These are phyloP conservation scores for Fusarium compactum DNA, from an alignment of 2,329 filamentous ascomycete species.

Conservation along the genomic window DNA sequence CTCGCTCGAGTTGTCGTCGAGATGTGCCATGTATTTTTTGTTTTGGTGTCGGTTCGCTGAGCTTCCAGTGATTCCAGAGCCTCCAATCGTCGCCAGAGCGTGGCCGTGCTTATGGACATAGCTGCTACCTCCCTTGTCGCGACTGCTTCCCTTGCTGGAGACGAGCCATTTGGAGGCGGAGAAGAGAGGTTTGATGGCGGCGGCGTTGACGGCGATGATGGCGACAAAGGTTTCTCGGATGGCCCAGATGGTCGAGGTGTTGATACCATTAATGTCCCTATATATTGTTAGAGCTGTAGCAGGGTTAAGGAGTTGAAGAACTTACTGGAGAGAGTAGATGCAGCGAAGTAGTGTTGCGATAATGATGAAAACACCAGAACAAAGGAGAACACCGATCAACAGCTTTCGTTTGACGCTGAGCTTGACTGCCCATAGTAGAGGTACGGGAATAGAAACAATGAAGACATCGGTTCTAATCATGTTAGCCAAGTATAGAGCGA, in stretches of 20 bases:
- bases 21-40: slow-evolving; percentile 42
- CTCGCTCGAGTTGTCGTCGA: slow-evolving; percentile 50
- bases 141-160: slow-evolving; percentile 50
- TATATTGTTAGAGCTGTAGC: not conserved
- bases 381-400: slow-evolving; percentile 55
- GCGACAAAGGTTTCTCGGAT: slow-evolving; percentile 59
- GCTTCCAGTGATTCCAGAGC: slow-evolving; percentile 28
- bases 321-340: slow-evolving; percentile 50
- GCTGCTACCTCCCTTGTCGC: slow-evolving; percentile 42
- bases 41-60: slow-evolving; percentile 28
- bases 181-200: slow-evolving; percentile 57
- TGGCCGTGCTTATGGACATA: slow-evolving; percentile 45
- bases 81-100: slow-evolving; percentile 45
- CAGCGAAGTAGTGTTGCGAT: slow-evolving; percentile 57
- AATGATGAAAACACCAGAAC: slow-evolving; percentile 59
- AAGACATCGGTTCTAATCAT: slow-evolving; percentile 53
- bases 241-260: slow-evolving; percentile 57
- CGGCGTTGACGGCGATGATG: slow-evolving; percentile 58
- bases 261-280: slow-evolving; percentile 52
- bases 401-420: slow-evolving; percentile 54
- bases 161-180: slow-evolving; percentile 50
- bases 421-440: slow-evolving; percentile 56
- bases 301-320: fast-evolving
- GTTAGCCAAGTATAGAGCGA: slow-evolving; percentile 7
- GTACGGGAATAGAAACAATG: slow-evolving; percentile 56